Conservation (phyloP, 176 grass and related monocot species). For the Chloris gayana region DNA sequence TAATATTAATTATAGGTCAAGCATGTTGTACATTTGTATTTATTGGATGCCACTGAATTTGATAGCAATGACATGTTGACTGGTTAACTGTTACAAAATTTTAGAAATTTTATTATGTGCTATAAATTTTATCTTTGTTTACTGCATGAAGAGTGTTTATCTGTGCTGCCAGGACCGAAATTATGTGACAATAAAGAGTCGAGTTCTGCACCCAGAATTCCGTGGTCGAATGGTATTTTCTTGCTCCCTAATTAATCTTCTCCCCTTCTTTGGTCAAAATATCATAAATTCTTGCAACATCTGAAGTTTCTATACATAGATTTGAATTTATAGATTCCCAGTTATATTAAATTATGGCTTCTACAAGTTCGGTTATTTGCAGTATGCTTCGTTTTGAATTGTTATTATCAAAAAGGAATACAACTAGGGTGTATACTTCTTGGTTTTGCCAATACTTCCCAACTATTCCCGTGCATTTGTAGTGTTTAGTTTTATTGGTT, state of each 20-base stretch:
- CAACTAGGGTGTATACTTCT: background rate
- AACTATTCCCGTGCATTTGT: background rate
- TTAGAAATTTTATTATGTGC: background rate
- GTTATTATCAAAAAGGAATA: background rate
- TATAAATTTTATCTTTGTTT: slow-evolving; percentile 10
- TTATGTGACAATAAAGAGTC: slow-evolving; percentile 71
- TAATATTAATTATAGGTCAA: background rate
- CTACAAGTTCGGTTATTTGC: slow-evolving; percentile 4
- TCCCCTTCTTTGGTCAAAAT: slow-evolving; percentile 24
- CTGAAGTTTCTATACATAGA: slow-evolving; percentile 5
- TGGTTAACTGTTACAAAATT: slow-evolving; percentile 4
- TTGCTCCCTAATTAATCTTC: slow-evolving; percentile 24
- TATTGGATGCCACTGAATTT: background rate
- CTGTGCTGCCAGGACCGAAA: slow-evolving; percentile 82
- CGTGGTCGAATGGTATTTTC: slow-evolving; percentile 91
- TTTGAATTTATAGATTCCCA: background rate
- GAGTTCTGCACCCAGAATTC: slow-evolving; percentile 83
- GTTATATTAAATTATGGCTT: slow-evolving; percentile 11
- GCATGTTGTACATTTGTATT: background rate
- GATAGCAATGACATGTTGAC: background rate
- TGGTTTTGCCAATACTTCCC: background rate
- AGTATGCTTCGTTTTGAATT: background rate
- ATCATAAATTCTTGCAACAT: slow-evolving; percentile 4
- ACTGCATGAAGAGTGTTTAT: slow-evolving; percentile 36
- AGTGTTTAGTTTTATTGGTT: background rate